Conservation (phyloP, 805 yeast species). For the Metschnikowia dekortorum region DNA sequence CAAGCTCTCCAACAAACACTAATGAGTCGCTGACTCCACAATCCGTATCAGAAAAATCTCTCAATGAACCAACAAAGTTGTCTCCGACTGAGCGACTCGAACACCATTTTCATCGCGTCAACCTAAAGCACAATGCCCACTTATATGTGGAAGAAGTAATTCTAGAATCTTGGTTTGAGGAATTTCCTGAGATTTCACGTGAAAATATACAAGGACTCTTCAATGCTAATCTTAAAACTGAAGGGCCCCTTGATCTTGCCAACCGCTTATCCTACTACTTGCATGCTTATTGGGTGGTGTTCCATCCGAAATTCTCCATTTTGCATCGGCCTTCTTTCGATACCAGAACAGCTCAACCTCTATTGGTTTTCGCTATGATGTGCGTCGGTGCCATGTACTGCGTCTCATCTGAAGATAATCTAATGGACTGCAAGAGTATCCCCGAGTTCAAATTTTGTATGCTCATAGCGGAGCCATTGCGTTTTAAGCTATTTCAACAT, state of each 20-base stretch:
- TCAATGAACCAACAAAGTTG: constrained; percentile 4
- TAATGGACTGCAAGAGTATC: constrained; percentile 16
- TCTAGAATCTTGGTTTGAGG: constrained; percentile 29
- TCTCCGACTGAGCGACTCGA: constrained; percentile 7
- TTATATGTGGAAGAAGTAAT: constrained; percentile 35
- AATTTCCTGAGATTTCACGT: constrained; percentile 26
- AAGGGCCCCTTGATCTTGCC: constrained; percentile 23
- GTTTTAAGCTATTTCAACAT: constrained; percentile 67
- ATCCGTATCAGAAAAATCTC: constrained; percentile 11
- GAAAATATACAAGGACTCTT: constrained; percentile 25
- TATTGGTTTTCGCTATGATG: constrained; percentile 52
- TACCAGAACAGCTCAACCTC: constrained; percentile 43
- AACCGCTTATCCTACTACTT: constrained; percentile 34
- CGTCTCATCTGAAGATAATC: constrained; percentile 25
- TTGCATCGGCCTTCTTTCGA: constrained; percentile 57
- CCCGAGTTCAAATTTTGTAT: constrained; percentile 42
- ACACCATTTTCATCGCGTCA: constrained; percentile 21
- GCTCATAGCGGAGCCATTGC: constrained; percentile 50
- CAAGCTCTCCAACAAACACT: constrained; percentile 34
- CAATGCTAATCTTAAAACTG: constrained; percentile 10
- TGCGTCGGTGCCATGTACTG: constrained; percentile 50
- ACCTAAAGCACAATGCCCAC: constrained; percentile 29
- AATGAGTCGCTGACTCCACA: constrained; percentile 20
- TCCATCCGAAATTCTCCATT: constrained; percentile 57
- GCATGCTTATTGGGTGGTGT: constrained; percentile 51